These are phyloP conservation scores for Candida bentonensis DNA, from an alignment of 805 yeast species.

Conservation along the genomic window DNA sequence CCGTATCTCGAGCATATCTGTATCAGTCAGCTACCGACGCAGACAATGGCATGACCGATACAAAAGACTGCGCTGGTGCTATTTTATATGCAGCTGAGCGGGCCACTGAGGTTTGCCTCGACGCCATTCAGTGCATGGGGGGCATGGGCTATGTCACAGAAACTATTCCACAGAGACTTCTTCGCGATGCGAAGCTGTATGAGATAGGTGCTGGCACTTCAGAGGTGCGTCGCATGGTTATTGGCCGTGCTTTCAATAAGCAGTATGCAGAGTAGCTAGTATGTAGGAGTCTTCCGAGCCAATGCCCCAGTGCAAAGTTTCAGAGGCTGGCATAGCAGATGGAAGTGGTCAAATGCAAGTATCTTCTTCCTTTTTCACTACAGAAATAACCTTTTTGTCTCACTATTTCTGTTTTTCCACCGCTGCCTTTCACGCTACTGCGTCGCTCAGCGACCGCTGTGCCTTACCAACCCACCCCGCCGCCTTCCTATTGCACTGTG, in stretches of 20 bases:
- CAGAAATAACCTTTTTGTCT: no score
- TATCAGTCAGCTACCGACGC: conserved; percentile 17
- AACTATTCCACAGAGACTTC: conserved; percentile 19
- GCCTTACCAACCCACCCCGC: no score
- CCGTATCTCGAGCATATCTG: conserved; percentile 18
- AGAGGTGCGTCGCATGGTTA: conserved; percentile 20
- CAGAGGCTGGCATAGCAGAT: no score
- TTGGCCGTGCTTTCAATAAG: conserved; percentile 21
- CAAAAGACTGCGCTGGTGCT: conserved; percentile 22
- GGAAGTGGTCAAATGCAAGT: no score
- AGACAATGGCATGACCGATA: conserved; percentile 15
- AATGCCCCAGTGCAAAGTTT: no score
- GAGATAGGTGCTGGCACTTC: conserved; percentile 22
- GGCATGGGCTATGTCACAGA: conserved; percentile 23
- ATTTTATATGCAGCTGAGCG: conserved; percentile 22
- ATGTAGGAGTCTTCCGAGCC: no score
- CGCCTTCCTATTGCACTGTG: no score
- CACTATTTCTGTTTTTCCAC: no score
- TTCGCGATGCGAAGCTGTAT: conserved; percentile 21
- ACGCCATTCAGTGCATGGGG: conserved; percentile 21
- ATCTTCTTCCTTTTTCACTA: no score
- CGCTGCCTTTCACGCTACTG: no score
- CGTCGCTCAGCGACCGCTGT: no score
- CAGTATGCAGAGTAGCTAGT: conserved; percentile 10
- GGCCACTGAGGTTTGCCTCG: conserved; percentile 20